Percentiles rank a stretch among this genome's conserved stretches.
These are phyloP conservation scores for Ceratorhiza oryzae-sativae DNA, from an alignment of 1,284 basidiomycete genomes.

Conservation along the genomic window DNA sequence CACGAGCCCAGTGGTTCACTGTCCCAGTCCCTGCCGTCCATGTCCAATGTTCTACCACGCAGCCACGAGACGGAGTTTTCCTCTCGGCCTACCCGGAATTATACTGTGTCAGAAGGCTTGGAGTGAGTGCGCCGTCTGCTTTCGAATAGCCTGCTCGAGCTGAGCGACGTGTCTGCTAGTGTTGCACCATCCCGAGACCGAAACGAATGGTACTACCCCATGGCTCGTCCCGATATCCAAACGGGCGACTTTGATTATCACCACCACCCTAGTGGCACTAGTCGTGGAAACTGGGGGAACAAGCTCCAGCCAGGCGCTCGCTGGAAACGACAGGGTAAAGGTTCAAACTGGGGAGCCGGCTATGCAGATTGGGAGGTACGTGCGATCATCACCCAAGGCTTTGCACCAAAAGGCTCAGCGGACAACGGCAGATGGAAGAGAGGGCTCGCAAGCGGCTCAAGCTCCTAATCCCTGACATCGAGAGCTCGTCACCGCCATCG, in stretches of 20 bases:
- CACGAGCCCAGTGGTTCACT: slow-evolving; percentile 28
- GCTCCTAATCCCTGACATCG: slow-evolving; percentile 61
- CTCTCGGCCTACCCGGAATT: neutral
- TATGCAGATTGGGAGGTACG: slow-evolving; percentile 83
- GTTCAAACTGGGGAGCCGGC: slow-evolving; percentile 76
- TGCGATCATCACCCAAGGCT: slow-evolving; percentile 39
- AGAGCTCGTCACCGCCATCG: slow-evolving; percentile 53
- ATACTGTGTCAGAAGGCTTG: slow-evolving; percentile 4
- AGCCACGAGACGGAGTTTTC: slow-evolving; percentile 34
- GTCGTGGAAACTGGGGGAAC: slow-evolving; percentile 76
- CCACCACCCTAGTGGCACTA: slow-evolving; percentile 55
- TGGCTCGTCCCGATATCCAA: slow-evolving; percentile 49
- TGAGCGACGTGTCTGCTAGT: neutral
- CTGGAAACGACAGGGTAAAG: slow-evolving; percentile 78
- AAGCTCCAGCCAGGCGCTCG: slow-evolving; percentile 71
- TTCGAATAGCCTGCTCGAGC: neutral
- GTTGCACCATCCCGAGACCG: slow-evolving; percentile 56
- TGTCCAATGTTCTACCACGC: slow-evolving; percentile 16
- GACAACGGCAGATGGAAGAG: slow-evolving; percentile 68
- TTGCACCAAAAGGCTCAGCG: slow-evolving; percentile 37
- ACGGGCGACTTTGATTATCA: slow-evolving; percentile 60
- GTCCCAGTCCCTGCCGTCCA: slow-evolving; percentile 17
- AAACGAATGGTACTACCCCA: slow-evolving; percentile 78
- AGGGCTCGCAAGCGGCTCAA: slow-evolving; percentile 78
- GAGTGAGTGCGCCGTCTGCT: slow-evolving; percentile 4